Evolutionary conservation across 352 stramenopile genomes (phyloP).

Genomic region (Pythium monospermum): DNA sequence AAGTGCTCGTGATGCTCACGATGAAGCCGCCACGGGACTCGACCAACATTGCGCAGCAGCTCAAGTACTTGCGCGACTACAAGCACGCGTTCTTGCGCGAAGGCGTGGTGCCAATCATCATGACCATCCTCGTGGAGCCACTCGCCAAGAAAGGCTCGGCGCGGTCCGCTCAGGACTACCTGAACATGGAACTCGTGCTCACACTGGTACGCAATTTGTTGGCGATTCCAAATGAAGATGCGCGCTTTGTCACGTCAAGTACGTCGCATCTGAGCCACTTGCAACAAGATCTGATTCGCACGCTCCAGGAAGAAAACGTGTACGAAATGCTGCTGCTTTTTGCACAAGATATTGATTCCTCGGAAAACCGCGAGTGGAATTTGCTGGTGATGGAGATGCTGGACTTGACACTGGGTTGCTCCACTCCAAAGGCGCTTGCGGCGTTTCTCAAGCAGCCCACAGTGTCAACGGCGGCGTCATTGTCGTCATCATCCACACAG

Average conservation of each 20-base stretch:
- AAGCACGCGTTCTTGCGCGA: constrained; percentile 81
- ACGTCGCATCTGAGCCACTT: constrained; percentile 73
- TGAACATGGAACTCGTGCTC: constrained; percentile 86
- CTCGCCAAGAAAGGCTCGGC: constrained; percentile 56
- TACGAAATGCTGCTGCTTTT: constrained; percentile 88
- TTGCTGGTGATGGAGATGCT: constrained; percentile 88
- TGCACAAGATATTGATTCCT: constrained; percentile 77
- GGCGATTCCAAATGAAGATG: constrained; percentile 78
- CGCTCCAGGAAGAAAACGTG: constrained; percentile 74
- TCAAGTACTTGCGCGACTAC: constrained; percentile 79
- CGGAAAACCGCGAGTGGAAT: constrained; percentile 85
- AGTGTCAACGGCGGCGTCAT: background rate
- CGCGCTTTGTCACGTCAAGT: constrained; percentile 71
- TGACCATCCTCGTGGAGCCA: constrained; percentile 81
- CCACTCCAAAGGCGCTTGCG: constrained; percentile 59
- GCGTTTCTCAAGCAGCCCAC: constrained; percentile 42
- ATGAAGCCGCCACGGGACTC: constrained; percentile 81
- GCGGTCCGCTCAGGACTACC: constrained; percentile 64
- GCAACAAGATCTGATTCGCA: constrained; percentile 77
- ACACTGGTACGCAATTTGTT: constrained; percentile 83
- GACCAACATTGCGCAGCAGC: constrained; percentile 71
- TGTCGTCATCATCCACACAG: background rate
- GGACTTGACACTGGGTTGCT: constrained; percentile 70
- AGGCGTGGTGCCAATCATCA: constrained; percentile 71
- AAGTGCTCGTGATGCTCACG: constrained; percentile 88